Conservation (phyloP, 2,329 filamentous ascomycete genomes). For the Fusarium sp. region DNA sequence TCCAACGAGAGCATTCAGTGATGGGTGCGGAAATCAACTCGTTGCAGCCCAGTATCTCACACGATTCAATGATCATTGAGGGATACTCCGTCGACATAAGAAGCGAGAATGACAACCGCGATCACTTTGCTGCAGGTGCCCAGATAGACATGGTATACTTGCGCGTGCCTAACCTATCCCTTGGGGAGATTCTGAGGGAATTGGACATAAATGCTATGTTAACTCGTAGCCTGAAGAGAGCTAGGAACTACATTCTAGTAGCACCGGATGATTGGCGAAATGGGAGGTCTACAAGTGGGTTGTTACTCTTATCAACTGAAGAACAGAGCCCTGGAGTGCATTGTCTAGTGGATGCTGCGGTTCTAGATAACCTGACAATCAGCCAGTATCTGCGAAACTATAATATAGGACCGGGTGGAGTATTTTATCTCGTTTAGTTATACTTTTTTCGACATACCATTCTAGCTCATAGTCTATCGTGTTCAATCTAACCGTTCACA, state of each 20-base stretch:
- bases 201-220: neutral
- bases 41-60: neutral
- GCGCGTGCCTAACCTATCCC: too few relatives aligned
- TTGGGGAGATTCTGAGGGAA: too few relatives aligned
- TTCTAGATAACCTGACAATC: neutral
- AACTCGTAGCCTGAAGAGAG: neutral
- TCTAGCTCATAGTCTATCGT: too few relatives aligned
- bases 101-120: fast-evolving
- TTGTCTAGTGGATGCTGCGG: neutral
- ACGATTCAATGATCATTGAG: neutral
- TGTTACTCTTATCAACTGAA: neutral
- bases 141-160: neutral
- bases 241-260: neutral
- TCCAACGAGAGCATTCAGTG: neutral
- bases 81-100: neutral
- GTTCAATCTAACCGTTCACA: too few relatives aligned
- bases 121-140: neutral
- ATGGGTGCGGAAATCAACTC: neutral
- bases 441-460: neutral
- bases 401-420: neutral
- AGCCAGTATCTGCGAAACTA: too few relatives aligned
- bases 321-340: neutral
- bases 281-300: neutral
- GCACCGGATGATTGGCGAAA: neutral
- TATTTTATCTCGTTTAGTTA: neutral